A percentile compares a stretch with the other conserved stretches of the same genome.
Evolutionary conservation across 2,329 filamentous ascomycete species (phyloP).

Genomic region (Zopfia rhizophila): DNA sequence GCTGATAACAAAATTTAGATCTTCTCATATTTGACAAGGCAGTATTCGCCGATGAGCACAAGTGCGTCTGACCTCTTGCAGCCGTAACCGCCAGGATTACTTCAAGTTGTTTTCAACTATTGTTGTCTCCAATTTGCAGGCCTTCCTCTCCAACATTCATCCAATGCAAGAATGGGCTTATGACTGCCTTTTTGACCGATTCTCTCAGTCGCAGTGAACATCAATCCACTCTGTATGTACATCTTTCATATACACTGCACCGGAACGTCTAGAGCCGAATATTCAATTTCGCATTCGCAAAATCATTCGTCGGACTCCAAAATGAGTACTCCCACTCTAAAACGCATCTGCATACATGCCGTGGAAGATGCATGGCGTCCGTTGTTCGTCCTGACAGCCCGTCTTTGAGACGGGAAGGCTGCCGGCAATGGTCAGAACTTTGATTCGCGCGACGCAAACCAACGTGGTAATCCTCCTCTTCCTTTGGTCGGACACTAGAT

Average conservation of each 20-base stretch:
- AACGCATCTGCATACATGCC: not conserved
- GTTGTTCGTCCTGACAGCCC: no score
- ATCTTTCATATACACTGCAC: conserved; percentile 18
- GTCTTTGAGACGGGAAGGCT: no score
- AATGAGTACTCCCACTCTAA: no score
- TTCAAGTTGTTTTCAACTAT: no score
- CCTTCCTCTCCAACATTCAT: not conserved
- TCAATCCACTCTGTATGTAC: no score
- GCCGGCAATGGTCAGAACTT: conserved; percentile 1
- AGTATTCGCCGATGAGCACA: no score
- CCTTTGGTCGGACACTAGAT: conserved; percentile 6
- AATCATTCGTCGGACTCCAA: no score
- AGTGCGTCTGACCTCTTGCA: conserved; percentile 8
- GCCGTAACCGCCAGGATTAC: conserved; percentile 8
- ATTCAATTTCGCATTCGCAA: conserved; percentile 1
- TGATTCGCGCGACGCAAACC: not conserved
- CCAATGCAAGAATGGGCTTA: conserved; percentile 2
- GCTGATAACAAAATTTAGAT: conserved; percentile 14
- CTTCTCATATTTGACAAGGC: no score
- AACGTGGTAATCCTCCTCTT: conserved; percentile 10
- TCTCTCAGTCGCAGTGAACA: no score
- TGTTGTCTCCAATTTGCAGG: no score
- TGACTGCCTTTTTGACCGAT: no score
- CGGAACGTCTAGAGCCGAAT: conserved; percentile 16
- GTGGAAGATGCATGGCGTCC: conserved; percentile 9